phyloP scores from a whole-genome alignment of 2,329 filamentous ascomycete genomes.

The Cladophialophora immunda region DNA sequence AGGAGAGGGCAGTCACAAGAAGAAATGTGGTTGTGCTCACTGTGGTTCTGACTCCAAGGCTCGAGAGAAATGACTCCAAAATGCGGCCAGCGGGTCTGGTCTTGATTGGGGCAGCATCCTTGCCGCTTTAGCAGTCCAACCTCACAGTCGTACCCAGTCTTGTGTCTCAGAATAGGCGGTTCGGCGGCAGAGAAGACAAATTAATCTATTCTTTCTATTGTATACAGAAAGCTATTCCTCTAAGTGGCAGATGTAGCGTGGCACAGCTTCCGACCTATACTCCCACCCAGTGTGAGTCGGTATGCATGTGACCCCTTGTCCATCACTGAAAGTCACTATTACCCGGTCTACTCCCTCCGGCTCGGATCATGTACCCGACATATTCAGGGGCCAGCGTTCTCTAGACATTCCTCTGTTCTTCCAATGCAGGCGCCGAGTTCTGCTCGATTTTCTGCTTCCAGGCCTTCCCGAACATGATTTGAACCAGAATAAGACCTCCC shows the following conservation, averaged over 20 bases:
- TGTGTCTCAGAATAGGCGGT: background rate
- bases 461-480: constrained; percentile 1
- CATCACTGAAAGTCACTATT: no score
- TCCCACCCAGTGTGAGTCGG: no score
- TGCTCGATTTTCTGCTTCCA: background rate
- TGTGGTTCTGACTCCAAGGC: constrained; percentile 28
- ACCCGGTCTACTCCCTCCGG: no score
- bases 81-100: constrained; percentile 5
- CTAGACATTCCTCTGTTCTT: background rate
- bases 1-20: background rate
- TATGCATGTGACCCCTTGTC: no score
- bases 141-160: background rate
- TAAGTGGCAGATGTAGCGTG: background rate
- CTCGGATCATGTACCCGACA: background rate
- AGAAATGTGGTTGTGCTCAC: background rate
- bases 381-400: background rate
- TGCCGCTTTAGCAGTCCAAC: background rate
- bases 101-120: background rate
- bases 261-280: background rate
- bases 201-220: background rate
- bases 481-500: constrained; percentile 10
- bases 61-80: constrained; percentile 19
- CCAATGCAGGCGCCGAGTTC: background rate
- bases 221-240: background rate
- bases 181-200: background rate